Evolutionary conservation across 805 yeast genomes (phyloP).

Genomic region (Metschnikowia lachancei): DNA sequence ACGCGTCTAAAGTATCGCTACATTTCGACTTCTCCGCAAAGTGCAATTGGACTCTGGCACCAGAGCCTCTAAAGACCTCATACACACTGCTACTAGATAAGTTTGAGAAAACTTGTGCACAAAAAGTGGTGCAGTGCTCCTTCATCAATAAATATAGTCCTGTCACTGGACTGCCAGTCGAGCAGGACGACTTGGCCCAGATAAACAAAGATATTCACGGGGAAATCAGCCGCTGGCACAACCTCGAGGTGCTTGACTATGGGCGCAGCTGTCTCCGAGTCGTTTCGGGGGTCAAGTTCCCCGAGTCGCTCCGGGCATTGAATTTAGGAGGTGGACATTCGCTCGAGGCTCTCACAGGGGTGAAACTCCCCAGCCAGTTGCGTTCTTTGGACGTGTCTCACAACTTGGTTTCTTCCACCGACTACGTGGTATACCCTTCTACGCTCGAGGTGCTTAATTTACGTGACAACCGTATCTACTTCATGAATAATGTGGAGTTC

Average conservation of each 20-base stretch:
- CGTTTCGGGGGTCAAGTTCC: conserved; percentile 40
- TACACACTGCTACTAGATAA: conserved; percentile 27
- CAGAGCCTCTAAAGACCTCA: conserved; percentile 22
- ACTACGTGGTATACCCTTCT: conserved; percentile 35
- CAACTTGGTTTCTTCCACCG: conserved; percentile 35
- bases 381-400: conserved; percentile 32
- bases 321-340: conserved; percentile 42
- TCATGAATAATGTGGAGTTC: conserved; percentile 39
- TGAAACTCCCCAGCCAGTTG: conserved; percentile 36
- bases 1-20: conserved; percentile 1
- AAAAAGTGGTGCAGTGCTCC: conserved; percentile 38
- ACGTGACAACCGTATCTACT: conserved; percentile 38
- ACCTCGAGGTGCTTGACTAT: conserved; percentile 35
- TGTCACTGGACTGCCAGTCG: conserved; percentile 32
- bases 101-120: conserved; percentile 24
- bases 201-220: conserved; percentile 38
- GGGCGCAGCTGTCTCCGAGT: conserved; percentile 36
- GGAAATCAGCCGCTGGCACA: conserved; percentile 36
- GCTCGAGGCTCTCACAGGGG: conserved; percentile 39
- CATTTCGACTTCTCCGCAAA: conserved; percentile 35
- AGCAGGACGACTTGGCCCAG: conserved; percentile 27
- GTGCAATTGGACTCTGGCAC: conserved; percentile 33
- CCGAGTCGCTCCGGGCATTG: conserved; percentile 36
- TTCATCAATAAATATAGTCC: conserved; percentile 37
- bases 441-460: conserved; percentile 34